These are phyloP conservation scores for Cercospora zeina DNA, from an alignment of 2,329 filamentous ascomycete species.

Conservation along the genomic window DNA sequence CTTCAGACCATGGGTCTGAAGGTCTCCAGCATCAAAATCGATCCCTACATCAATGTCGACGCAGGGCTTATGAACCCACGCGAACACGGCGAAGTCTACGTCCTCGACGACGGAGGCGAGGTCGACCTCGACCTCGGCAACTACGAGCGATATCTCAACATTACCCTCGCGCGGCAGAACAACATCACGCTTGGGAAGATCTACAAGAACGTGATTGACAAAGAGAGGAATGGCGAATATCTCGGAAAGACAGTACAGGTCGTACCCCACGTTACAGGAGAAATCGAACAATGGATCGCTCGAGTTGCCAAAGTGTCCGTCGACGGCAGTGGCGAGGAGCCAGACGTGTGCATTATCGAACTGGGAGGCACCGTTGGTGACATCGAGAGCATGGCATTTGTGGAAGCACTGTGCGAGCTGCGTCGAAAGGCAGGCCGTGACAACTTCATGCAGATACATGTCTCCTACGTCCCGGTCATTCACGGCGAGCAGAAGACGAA, in stretches of 20 bases:
- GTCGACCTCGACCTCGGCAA: slow-evolving; percentile 74
- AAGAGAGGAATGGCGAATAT: slow-evolving; percentile 71
- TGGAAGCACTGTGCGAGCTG: slow-evolving; percentile 81
- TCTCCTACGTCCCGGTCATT: slow-evolving; percentile 80
- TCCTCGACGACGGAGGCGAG: slow-evolving; percentile 79
- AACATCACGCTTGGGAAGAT: slow-evolving; percentile 99
- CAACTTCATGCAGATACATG: slow-evolving; percentile 87
- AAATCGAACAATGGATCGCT: slow-evolving; percentile 90
- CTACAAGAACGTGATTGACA: slow-evolving; percentile 83
- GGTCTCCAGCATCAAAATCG: slow-evolving; percentile 68
- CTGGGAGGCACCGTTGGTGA: slow-evolving; percentile 71
- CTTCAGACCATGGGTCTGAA: slow-evolving; percentile 79
- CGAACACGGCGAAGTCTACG: slow-evolving; percentile 85
- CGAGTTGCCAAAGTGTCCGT: slow-evolving; percentile 81
- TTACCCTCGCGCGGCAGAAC: slow-evolving; percentile 79
- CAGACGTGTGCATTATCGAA: slow-evolving; percentile 89
- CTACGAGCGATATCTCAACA: slow-evolving; percentile 78
- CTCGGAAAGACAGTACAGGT: slow-evolving; percentile 88
- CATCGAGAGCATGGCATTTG: slow-evolving; percentile 83
- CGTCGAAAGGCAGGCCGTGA: slow-evolving; percentile 68
- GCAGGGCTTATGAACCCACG: slow-evolving; percentile 71
- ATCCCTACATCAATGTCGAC: slow-evolving; percentile 75
- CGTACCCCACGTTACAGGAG: slow-evolving; percentile 88
- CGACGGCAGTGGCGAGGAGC: slow-evolving; percentile 76
- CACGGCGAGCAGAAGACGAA: slow-evolving; percentile 89